Base-by-base conservation (phyloP, 2,329 filamentous ascomycete genomes). In the Didymellaceae sp. region DNA sequence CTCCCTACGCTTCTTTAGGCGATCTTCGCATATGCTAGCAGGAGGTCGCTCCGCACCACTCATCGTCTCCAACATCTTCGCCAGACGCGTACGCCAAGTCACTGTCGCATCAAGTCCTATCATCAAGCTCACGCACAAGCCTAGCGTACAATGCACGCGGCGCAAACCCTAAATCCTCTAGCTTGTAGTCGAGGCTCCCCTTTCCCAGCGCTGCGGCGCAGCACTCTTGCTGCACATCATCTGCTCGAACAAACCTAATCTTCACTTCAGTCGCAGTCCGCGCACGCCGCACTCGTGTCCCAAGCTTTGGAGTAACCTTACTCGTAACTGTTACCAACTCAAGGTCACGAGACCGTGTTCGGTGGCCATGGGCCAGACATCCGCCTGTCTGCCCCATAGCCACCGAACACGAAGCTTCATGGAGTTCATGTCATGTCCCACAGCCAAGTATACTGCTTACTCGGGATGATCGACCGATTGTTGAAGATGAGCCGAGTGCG, bases 221-320 rank as follows among this genome's bases (percentile, higher is more conserved):
- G n/a, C 30, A 38, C 28, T n/a, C n/a, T 30, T 32, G 28, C 42
- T 48, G 52, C 52, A 52, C 43, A 51, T 45, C 47, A 52, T 42
- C 34, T 34, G 47, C 47, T 20, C 24, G 4, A n/a, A 20, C 39
- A 52, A 55, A 55, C 52, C 32, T 52, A 48, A 52, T 55, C 44
- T 52, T 40, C 28, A 52, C 46, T 21, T 45, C 52, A 28, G 38
- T 40, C 39, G 30, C 22, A 26, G 10, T 26, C 32, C 18, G 33
- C 31, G 11, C 11, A n/a, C 18, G 33, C 52, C 45, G 42, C 37
- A 20, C 33, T 39, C 24, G 34, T n/a, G n/a, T n/a, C n/a, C n/a
- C n/a, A 44, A 41, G 32, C 26, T 46, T 52, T 18, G 39, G 26
- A 37, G 13, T n/a, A n/a, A 28, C 5, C 10, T 28, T 28, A 9